phyloP scores from a whole-genome alignment of 768 basidiomycete genomes.

The Mycena rebaudengoi region DNA sequence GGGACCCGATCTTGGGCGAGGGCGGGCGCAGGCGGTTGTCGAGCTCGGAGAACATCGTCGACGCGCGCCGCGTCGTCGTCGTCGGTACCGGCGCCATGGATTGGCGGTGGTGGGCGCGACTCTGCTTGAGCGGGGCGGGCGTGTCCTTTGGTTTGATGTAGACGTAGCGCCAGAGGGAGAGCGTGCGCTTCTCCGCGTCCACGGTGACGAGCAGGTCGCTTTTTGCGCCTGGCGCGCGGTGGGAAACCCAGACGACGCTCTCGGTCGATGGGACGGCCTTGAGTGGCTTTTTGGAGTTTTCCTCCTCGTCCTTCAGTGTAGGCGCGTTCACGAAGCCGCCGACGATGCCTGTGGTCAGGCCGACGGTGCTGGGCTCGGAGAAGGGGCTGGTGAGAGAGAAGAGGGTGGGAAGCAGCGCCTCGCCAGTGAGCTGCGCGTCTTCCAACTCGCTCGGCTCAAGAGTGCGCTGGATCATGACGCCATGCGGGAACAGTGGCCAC shows the following conservation, averaged over 20 bases:
- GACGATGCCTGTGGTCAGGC: constrained; percentile 68
- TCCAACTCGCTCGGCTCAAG: constrained; percentile 72
- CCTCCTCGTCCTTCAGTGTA: constrained; percentile 62
- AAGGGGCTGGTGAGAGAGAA: constrained; percentile 83
- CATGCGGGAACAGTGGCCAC: constrained; percentile 82
- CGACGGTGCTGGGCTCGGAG: constrained; percentile 76
- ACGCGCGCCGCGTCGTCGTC: constrained; percentile 47
- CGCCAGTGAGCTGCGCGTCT: constrained; percentile 72
- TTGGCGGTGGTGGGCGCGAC: constrained; percentile 48
- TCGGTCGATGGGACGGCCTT: constrained; percentile 69
- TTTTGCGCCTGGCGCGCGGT: constrained; percentile 47
- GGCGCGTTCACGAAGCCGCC: constrained; percentile 50
- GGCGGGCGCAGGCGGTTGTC: constrained; percentile 47
- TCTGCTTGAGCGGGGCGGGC: constrained; percentile 48
- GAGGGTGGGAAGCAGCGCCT: constrained; percentile 78
- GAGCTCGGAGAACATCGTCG: constrained; percentile 45
- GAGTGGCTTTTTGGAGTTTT: constrained; percentile 57
- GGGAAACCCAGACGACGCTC: constrained; percentile 69
- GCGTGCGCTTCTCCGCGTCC: constrained; percentile 56
- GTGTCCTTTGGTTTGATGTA: constrained; percentile 69
- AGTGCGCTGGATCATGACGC: constrained; percentile 80
- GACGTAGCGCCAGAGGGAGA: constrained; percentile 79
- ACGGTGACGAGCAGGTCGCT: constrained; percentile 67
- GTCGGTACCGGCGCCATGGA: constrained; percentile 49
- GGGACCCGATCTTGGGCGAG: constrained; percentile 45